Evolutionary conservation across 129 eudicot genomes (phyloP), one percentile per base, ranked within the genome.

Genomic region (Flaveria linearis): DNA sequence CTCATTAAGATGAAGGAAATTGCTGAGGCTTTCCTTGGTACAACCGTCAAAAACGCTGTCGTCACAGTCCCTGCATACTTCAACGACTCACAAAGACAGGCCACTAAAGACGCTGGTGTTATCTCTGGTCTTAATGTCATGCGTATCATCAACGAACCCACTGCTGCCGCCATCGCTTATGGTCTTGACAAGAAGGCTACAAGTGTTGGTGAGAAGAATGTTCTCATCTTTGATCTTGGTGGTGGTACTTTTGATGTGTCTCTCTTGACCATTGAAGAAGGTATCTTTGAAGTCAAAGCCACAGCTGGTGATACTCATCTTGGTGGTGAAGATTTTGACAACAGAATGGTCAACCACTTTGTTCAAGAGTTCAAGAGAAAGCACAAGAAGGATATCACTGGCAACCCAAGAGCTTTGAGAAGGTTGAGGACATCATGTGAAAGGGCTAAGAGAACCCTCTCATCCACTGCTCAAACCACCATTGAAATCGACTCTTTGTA

Each of bases 271-370:
- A 86, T 86, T 25, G 90, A 86, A 70, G 89, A 86, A 70, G 89
- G 89, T 71, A 82, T 86, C 45, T 86, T 86, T 75, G 87, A 86
- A 28, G 90, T 86, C 49, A 86, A 86, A 53, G 76, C 90, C n/a
- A 86, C 90, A 2, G 90, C 90, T 67, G 90, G 90, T 14, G 90
- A 86, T 60, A 81, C 87, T 42, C 90, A 83, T 72, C 81, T 86
- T 47, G 90, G 87, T n/a, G 90, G 90, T 16, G 90, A 86, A 43
- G 90, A 86, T 80, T 86, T 86, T 50, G 90, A 86, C 47, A 83
- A 86, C 85, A 81, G 90, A 80, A 86, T 86, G 87, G 90, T 86
- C 6, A 86, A 78, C 73, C 90, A 83, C 50, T 86, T 86, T 46
- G 90, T 84, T 18, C 90, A 86, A 55, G 90, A 81, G 47, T 86